Evolutionary conservation across 2,329 filamentous ascomycete species (phyloP), one percentile per base, ranked within the genome.

Genomic region (Rhinocladiella mackenziei): DNA sequence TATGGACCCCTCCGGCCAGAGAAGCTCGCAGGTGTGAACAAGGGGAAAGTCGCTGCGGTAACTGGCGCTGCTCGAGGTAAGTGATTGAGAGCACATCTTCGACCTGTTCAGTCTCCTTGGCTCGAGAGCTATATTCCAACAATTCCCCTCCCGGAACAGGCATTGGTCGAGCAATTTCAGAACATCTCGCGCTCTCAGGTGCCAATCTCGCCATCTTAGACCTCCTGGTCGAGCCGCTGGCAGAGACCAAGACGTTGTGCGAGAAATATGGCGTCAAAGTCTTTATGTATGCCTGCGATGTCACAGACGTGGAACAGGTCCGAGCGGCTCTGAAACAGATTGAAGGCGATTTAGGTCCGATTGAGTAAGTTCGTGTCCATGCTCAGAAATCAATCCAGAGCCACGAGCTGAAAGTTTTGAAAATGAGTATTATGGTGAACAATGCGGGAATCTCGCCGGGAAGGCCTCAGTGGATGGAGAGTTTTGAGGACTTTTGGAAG

Each of bases 101-200:
- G 5, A 7, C 22, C 13, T 17, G 6, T 11, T 15, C 7, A 14
- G 7, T 9, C 14, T 15, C 15, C 9, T n/a, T 29, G 23, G 13
- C 17, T 26, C 6, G 18, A 11, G 17, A 14, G 8, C 9, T 14
- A 36, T 5, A 7, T 3, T 2, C 11, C 6, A 8, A 7, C 5
- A 13, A 37, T 18, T 10, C 15, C 8, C 22, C 20, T 22, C 11
- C 11, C 10, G 23, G 4, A 14, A 25, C 22, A 44, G 41, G 54
- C 13, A 60, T 60, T 30, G 58, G 58, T n/a, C 48, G 47, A 5
- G 57, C 56, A n/a, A 60, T 60, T 36, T 51, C 58, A 17, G 35
- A 39, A 10, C 51, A 51, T 28, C 51, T 60, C 11, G 51, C 53
- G 9, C 46, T 48, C 33, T 56, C 52, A 23, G 56, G 57, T 20